phyloP scores from a whole-genome alignment of 169 alveolate genomes.

The Cryptosporidium parvum region DNA sequence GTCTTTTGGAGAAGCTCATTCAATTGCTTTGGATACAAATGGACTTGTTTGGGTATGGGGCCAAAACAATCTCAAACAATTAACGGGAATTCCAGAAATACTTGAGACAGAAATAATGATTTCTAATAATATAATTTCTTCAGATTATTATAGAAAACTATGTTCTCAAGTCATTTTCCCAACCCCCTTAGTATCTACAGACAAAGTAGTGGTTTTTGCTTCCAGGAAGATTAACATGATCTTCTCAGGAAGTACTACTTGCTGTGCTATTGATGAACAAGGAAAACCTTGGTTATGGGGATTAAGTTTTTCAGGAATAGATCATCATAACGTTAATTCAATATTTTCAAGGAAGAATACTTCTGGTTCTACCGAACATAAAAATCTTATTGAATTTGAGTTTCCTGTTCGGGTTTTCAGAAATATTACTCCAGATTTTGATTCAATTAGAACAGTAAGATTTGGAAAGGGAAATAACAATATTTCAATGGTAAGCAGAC shows the following conservation, averaged over 20 bases:
- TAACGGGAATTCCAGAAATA: slow-evolving; percentile 41
- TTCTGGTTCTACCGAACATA: background rate
- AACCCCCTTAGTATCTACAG: slow-evolving; percentile 41
- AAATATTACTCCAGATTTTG: slow-evolving; percentile 41
- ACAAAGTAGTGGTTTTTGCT: slow-evolving; percentile 1
- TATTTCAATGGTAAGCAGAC: slow-evolving; percentile 38
- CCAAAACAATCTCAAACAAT: slow-evolving; percentile 61
- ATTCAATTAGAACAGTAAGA: slow-evolving; percentile 23
- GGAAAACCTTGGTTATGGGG: slow-evolving; percentile 77
- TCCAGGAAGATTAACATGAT: slow-evolving; percentile 21
- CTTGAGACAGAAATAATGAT: slow-evolving; percentile 6
- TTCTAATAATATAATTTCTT: background rate
- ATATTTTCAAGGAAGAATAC: background rate
- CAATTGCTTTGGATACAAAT: slow-evolving; percentile 48
- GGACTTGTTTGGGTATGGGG: slow-evolving; percentile 75
- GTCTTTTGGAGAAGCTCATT: slow-evolving; percentile 63
- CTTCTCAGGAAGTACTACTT: slow-evolving; percentile 34
- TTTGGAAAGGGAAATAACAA: slow-evolving; percentile 70
- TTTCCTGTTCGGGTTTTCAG: slow-evolving; percentile 57
- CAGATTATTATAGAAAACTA: background rate
- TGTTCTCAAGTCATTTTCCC: slow-evolving; percentile 13
- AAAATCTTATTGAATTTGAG: slow-evolving; percentile 12
- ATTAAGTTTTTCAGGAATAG: slow-evolving; percentile 30
- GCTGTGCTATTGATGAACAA: slow-evolving; percentile 68
- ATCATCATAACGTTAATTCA: background rate